Evolutionary conservation across 192 early-diverging fungal species (phyloP).

Genomic region (Umbelopsis sp.): DNA sequence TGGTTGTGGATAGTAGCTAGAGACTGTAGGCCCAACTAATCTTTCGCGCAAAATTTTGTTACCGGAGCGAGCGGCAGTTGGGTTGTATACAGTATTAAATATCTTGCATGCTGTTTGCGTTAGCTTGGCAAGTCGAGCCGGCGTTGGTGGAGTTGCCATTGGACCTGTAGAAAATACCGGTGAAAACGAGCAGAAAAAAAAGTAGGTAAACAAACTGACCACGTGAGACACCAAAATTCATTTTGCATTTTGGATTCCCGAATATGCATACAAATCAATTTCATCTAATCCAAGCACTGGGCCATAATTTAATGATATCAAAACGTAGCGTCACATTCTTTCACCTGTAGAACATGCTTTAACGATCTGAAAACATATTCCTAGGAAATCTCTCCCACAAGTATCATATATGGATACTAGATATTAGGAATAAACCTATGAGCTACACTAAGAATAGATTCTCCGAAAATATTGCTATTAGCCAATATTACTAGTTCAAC

Average conservation of each 20-base stretch:
- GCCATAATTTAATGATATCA: too few species aligned
- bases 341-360: too few species aligned
- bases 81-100: constrained; percentile 73
- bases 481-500: not conserved
- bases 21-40: constrained; percentile 67
- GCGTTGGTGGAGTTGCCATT: constrained; percentile 32
- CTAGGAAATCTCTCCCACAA: too few species aligned
- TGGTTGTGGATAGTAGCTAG: constrained; percentile 67
- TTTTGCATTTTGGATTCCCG: not conserved
- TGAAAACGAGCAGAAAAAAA: not conserved
- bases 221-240: not conserved
- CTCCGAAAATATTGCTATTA: too few species aligned
- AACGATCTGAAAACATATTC: too few species aligned
- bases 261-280: too few species aligned
- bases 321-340: too few species aligned
- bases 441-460: too few species aligned
- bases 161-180: constrained; percentile 19
- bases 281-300: too few species aligned
- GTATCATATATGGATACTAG: too few species aligned
- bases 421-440: too few species aligned
- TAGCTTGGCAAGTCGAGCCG: constrained; percentile 48
- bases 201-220: not conserved
- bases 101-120: constrained; percentile 62
- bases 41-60: constrained; percentile 72
- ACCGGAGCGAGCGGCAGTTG: constrained; percentile 64